Base-by-base conservation (phyloP, 1,284 basidiomycete species). In the Malassezia cuniculi region DNA sequence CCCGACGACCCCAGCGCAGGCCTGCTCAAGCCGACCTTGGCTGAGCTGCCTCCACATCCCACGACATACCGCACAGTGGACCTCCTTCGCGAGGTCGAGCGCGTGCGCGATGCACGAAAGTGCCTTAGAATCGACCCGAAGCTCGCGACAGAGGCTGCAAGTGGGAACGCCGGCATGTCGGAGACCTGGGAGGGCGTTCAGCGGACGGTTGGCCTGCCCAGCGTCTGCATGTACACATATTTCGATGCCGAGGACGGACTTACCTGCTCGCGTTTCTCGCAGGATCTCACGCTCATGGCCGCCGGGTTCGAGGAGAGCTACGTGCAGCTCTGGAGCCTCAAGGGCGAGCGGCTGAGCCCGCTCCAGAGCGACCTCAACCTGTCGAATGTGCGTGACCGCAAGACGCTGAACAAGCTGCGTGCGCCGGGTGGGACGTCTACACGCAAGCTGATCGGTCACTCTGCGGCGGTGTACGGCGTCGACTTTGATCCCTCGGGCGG, bases 281-380 rank as follows among this genome's bases (percentile, higher is more conserved):
- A 76, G 34, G 93, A 99, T 68, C 81, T 81, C 1, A 82, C 86
- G 5, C 69, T 97, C n/a, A 79, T 99, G 76, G 93, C 90, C 1
- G 85, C 83, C 19, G 93, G 93, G 1, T 95, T 94, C 60, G 77
- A 85, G 25, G 90, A 99, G 69, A 94, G 89, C 58, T 90, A 86
- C 56, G 81, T 97, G 45, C 77, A 89, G 39, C 55, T 99, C 42
- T 99, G 93, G 90, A 93, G 78, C 63, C 70, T 95, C 40, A 94
- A 89, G 60, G 85, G 85, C 15, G 85, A 95, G 66, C 83, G 81
- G 57, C 70, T 99, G 34, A 78, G 75, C 55, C 82, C 78, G 7
- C 72, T 80, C 56, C 74, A 80, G 48, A 81, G 79, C 55, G 79
- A 87, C 34, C 82, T 85, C 45, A 75, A 77, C 15, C 64, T 77